phyloP scores from a whole-genome alignment of 2,329 filamentous ascomycete genomes.

The Periconia sp. region DNA sequence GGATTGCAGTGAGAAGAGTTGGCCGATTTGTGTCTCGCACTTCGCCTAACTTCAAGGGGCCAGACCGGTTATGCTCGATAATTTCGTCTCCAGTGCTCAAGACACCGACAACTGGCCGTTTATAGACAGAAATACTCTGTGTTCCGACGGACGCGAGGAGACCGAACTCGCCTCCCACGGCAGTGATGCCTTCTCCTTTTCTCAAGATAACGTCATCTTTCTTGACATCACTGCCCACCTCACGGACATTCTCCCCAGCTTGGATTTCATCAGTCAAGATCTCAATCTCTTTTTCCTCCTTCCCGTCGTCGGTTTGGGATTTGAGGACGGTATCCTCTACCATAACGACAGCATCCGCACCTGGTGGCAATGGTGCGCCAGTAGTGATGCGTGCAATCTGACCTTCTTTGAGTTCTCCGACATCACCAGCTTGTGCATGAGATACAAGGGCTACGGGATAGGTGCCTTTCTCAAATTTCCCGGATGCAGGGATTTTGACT shows the following conservation, averaged over 20 bases:
- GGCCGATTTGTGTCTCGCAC: slow-evolving; percentile 93
- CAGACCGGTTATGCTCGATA: slow-evolving; percentile 68
- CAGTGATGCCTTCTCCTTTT: slow-evolving; percentile 80
- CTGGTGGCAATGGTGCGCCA: slow-evolving; percentile 83
- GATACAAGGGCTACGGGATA: slow-evolving; percentile 88
- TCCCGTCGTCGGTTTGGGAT: slow-evolving; percentile 73
- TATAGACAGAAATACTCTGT: slow-evolving; percentile 69
- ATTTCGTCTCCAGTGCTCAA: slow-evolving; percentile 96
- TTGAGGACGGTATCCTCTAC: slow-evolving; percentile 88
- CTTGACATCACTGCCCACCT: slow-evolving; percentile 84
- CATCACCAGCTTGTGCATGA: slow-evolving; percentile 75
- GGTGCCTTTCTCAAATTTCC: slow-evolving; percentile 65
- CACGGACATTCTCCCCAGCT: slow-evolving; percentile 83
- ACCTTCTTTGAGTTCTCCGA: slow-evolving; percentile 66
- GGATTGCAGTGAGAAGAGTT: slow-evolving; percentile 76
- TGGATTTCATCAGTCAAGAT: slow-evolving; percentile 77
- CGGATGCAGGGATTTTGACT: slow-evolving; percentile 34
- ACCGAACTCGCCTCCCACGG: slow-evolving; percentile 87
- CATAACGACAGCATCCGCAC: slow-evolving; percentile 92
- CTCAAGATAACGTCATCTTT: slow-evolving; percentile 69
- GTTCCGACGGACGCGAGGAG: slow-evolving; percentile 84
- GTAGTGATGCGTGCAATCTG: slow-evolving; percentile 91
- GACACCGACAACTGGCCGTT: slow-evolving; percentile 77
- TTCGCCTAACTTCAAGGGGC: slow-evolving; percentile 71
- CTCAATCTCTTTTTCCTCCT: slow-evolving; percentile 85